A percentile compares a stretch with the other conserved stretches of the same genome.
phyloP scores from a whole-genome alignment of 495 filamentous ascomycete species.

The Astrothelium macrocarpum region DNA sequence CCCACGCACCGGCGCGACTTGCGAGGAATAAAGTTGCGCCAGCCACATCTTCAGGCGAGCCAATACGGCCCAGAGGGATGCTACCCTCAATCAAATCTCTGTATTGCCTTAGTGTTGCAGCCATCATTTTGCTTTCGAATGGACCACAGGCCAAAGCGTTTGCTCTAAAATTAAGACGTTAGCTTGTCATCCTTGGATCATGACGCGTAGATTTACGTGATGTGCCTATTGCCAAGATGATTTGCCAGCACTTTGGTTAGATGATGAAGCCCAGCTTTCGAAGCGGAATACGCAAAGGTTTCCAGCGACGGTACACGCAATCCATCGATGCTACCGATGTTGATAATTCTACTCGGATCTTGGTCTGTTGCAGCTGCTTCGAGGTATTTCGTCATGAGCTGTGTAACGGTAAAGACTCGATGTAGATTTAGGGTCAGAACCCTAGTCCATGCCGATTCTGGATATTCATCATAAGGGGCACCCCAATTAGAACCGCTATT shows the following conservation, averaged over 20 bases:
- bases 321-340: conserved; percentile 67
- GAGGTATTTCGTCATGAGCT: conserved; percentile 60
- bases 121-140: conserved; percentile 81
- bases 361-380: conserved; percentile 41
- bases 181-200: conserved; percentile 35
- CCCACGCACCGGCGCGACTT: conserved; percentile 59
- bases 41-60: conserved; percentile 61
- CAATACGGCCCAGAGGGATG: conserved; percentile 64
- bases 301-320: conserved; percentile 55
- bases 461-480: conserved; percentile 57
- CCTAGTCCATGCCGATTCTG: conserved; percentile 56
- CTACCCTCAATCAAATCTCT: conserved; percentile 52
- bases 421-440: conserved; percentile 74
- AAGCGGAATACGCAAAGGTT: conserved; percentile 52
- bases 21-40: conserved; percentile 67
- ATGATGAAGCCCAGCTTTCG: conserved; percentile 38
- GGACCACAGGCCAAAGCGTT: conserved; percentile 72
- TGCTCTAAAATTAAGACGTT: conserved; percentile 1
- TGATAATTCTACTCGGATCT: conserved; percentile 58
- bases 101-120: conserved; percentile 51
- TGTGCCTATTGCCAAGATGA: conserved; percentile 35
- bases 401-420: conserved; percentile 69
- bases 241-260: conserved; percentile 33
- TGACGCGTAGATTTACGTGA: conserved; percentile 33
- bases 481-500: conserved; percentile 72